Percentiles rank a stretch among this genome's conserved stretches.
Conservation (phyloP, 129 eudicot species). For the Artemisia tridentata region DNA sequence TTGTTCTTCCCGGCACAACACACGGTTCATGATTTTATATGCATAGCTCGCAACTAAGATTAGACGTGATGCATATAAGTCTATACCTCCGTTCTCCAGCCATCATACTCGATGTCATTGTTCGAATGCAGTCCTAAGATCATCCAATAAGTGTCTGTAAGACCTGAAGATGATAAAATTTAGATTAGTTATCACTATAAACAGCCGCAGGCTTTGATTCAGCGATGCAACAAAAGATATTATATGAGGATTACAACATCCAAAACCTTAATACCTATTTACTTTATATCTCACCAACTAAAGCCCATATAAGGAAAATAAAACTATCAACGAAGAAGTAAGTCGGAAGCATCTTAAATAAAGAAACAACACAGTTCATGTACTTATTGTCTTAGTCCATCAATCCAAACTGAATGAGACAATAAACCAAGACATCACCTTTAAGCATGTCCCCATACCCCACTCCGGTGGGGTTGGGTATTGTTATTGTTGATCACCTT, state of each 20-base stretch:
- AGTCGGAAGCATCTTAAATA: no score
- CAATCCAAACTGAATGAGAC: no score
- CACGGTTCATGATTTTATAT: not conserved
- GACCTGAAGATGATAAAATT: conserved; percentile 28
- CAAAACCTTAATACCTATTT: not conserved
- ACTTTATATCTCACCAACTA: conserved; percentile 5
- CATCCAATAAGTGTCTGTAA: conserved; percentile 54
- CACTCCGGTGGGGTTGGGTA: no score
- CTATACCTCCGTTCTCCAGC: conserved; percentile 91
- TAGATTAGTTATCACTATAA: conserved; percentile 4
- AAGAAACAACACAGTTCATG: no score
- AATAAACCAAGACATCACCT: no score
- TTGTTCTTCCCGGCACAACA: not conserved
- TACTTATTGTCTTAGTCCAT: no score
- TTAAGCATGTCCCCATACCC: no score
- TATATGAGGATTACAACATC: conserved; percentile 1
- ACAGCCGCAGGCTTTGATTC: not conserved
- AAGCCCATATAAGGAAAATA: not conserved
- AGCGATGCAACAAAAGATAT: conserved; percentile 9
- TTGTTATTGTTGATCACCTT: no score
- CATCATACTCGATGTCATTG: conserved; percentile 80
- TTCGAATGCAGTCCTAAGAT: conserved; percentile 50
- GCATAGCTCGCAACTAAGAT: not conserved
- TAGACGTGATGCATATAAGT: not conserved
- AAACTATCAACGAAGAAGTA: no score